Evolutionary conservation across 495 filamentous ascomycete genomes (phyloP), one percentile per base, ranked within the genome.

Genomic region (Podospora anserina): DNA sequence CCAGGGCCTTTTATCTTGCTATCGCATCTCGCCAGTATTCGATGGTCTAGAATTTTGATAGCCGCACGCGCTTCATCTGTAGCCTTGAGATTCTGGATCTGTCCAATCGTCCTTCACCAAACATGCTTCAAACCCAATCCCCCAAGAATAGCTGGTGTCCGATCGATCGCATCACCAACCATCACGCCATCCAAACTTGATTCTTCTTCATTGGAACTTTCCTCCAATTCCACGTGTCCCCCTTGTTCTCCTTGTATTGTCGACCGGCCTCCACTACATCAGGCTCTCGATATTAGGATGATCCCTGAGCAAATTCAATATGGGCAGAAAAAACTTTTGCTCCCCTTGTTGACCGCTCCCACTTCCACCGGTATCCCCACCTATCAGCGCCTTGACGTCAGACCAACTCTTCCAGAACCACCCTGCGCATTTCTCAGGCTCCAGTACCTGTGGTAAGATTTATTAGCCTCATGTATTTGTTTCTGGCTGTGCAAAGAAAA

Each of bases 391-490:
- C 64, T 68, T 81, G 65, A 81, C 73, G 57, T 78, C 77, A 65
- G 82, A 77, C 86, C 86, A 89, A 11, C 72, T 79, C 13, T 78
- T 73, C 89, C 89, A 92, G 16, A 79, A 72, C 90, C 90, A 92
- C 1, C 74, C 78, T 49, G 82, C 83, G 70, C 89, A 91, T 72
- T 91, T 91, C 3, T 90, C 78, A 0, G 88, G 88, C 68, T 92
- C 89, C 64, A 86, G 26, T 4, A 86, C 78, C 82, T 84, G 67
- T 7, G 30, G 18, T n/a, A 9, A 44, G 28, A 49, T 39, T 19
- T 16, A 19, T 19, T 16, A 19, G n/a, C 27, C 32, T 19, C 20
- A 39, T 63, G 15, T 23, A 23, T 23, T 60, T 30, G 11, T 60
- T 30, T 60, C 11, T 2, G 9, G 56, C 20, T 20, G 56, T 49